Percentiles rank a stretch among this genome's conserved stretches.
These are phyloP conservation scores for Colletotrichum sp. DNA, from an alignment of 2,329 filamentous ascomycete species.

Conservation along the genomic window DNA sequence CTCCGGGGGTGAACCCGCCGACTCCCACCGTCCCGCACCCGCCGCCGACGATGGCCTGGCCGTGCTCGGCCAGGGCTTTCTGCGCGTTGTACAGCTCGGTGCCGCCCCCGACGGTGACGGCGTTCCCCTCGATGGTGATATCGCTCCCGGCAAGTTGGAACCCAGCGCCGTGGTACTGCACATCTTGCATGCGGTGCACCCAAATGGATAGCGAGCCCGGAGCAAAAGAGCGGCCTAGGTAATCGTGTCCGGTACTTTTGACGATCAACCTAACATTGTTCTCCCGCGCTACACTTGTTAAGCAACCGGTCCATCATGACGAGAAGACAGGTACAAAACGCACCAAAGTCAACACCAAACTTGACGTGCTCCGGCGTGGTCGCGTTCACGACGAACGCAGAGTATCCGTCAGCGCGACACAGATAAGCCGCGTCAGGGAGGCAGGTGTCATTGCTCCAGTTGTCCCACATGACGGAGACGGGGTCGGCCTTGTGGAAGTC, in stretches of 20 bases:
- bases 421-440: slow-evolving; percentile 42
- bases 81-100: slow-evolving; percentile 56
- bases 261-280: slow-evolving; percentile 47
- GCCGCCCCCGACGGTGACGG: slow-evolving; percentile 59
- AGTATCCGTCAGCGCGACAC: slow-evolving; percentile 38
- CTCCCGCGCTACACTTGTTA: slow-evolving; percentile 29
- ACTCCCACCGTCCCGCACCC: slow-evolving; percentile 60
- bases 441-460: slow-evolving; percentile 57
- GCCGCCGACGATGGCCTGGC: slow-evolving; percentile 59
- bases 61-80: slow-evolving; percentile 44
- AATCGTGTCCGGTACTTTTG: slow-evolving; percentile 48
- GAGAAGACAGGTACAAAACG: neutral
- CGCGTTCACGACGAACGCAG: slow-evolving; percentile 40
- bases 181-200: slow-evolving; percentile 43
- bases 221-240: slow-evolving; percentile 48
- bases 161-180: neutral
- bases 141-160: neutral
- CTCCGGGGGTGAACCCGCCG: slow-evolving; percentile 66
- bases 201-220: slow-evolving; percentile 59
- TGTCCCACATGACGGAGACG: slow-evolving; percentile 42
- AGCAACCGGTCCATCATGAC: neutral
- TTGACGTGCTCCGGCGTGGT: slow-evolving; percentile 37
- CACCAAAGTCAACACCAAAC: slow-evolving; percentile 47
- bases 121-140: slow-evolving; percentile 35
- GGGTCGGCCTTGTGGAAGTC: slow-evolving; percentile 39